Evolutionary conservation across 2,329 filamentous ascomycete genomes (phyloP), one percentile per base, ranked within the genome.

Genomic region (Aspergillus ochraceoroseus): DNA sequence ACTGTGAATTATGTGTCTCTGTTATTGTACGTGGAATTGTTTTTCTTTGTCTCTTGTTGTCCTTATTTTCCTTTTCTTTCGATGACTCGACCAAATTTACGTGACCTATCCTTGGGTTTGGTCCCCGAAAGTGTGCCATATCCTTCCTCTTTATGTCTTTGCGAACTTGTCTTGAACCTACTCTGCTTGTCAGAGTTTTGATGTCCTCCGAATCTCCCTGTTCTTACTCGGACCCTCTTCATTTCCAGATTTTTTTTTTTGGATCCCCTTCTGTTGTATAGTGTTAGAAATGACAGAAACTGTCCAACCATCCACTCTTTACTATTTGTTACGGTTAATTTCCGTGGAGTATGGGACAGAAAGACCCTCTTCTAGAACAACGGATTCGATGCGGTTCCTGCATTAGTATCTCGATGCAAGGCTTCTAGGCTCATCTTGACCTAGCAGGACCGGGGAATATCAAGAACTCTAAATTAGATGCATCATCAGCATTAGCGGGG

Each of bases 91-190:
- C 41, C 26, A 48, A 45, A 39, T 47, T 47, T 47, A 50, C 47
- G 51, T 51, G n/a, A n/a, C n/a, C n/a, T 54, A 51, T 41, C 47
- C 42, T 46, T 45, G 47, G 46, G 43, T 44, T 47, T 42, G 52
- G 44, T 46, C 41, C 47, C 47, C 41, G 37, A 52, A 43, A 34
- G 34, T 51, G 49, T 54, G 51, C 49, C 48, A 46, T 48, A 53
- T 46, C 33, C 44, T 36, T 46, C 35, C 49, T 37, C 28, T 38
- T 26, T 44, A 41, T 39, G 32, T 19, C 22, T 41, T 20, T 30
- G 22, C 13, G 30, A 26, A 32, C 29, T 31, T 36, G 6, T 43
- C 27, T 12, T 12, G 39, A 43, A 37, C 27, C 39, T 44, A 38
- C 35, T 44, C 43, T 43, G 47, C 39, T 46, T 45, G 50, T 32